Conservation (phyloP, 1,139 yeast species). For the Fermentozyma sake region DNA sequence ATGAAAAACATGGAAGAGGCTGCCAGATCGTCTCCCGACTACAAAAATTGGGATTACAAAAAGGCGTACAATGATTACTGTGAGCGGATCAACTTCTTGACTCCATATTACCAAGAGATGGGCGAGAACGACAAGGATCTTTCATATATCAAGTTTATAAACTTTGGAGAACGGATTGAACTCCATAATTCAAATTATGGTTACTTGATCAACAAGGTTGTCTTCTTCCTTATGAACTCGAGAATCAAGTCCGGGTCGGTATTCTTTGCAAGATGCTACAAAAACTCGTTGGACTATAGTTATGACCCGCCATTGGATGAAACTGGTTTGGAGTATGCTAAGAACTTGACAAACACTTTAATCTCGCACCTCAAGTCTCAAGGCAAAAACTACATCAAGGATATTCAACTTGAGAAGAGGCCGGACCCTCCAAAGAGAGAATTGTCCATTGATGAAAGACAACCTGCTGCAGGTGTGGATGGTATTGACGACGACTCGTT, state of each 20-base stretch:
- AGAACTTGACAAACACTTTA: slow-evolving; percentile 34
- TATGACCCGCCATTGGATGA: slow-evolving; percentile 65
- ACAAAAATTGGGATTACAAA: slow-evolving; percentile 63
- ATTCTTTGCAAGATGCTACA: slow-evolving; percentile 80
- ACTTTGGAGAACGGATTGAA: slow-evolving; percentile 84
- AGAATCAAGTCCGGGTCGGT: slow-evolving; percentile 82
- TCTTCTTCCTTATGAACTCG: slow-evolving; percentile 84
- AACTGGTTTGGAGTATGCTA: slow-evolving; percentile 53
- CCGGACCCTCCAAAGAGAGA: slow-evolving; percentile 12
- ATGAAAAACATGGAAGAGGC: slow-evolving; percentile 73
- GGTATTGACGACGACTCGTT: slow-evolving; percentile 49
- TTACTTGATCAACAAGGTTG: slow-evolving; percentile 82
- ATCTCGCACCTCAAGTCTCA: slow-evolving; percentile 30
- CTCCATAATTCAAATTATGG: slow-evolving; percentile 82
- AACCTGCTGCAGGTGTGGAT: slow-evolving; percentile 47
- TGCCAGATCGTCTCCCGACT: slow-evolving; percentile 87
- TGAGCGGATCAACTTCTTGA: slow-evolving; percentile 47
- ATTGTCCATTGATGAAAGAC: slow-evolving; percentile 25
- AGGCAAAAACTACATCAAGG: slow-evolving; percentile 26
- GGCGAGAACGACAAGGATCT: slow-evolving; percentile 47
- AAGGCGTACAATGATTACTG: slow-evolving; percentile 60
- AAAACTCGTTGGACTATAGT: slow-evolving; percentile 50
- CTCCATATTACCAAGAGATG: slow-evolving; percentile 51
- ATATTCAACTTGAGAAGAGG: slow-evolving; percentile 8
- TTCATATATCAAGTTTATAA: slow-evolving; percentile 76